Evolutionary conservation across 2,329 filamentous ascomycete genomes (phyloP).

Genomic region (Venturia oleaginea): DNA sequence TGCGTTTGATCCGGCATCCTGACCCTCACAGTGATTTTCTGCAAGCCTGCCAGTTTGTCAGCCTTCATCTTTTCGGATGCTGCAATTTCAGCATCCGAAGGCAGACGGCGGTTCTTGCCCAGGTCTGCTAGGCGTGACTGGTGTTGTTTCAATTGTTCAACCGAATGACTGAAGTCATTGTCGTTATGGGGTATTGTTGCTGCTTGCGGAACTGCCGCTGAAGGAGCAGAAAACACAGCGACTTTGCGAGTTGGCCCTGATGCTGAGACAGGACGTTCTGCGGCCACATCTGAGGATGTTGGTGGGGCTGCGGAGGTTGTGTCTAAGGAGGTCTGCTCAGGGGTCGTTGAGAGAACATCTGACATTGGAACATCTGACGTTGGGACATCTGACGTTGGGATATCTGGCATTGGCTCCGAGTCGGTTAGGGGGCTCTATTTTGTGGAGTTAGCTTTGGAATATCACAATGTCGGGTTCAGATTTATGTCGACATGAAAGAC

Average conservation of each 20-base stretch:
- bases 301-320: conserved; percentile 17
- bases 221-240: conserved; percentile 66
- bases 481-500: background rate
- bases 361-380: too few relatives aligned
- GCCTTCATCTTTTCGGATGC: conserved; percentile 57
- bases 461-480: background rate
- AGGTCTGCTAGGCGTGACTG: conserved; percentile 56
- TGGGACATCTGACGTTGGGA: too few relatives aligned
- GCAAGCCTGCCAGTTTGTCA: conserved; percentile 56
- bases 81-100: conserved; percentile 73
- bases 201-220: conserved; percentile 64
- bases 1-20: conserved; percentile 82
- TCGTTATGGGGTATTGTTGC: conserved; percentile 60
- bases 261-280: conserved; percentile 12
- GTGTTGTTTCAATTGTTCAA: conserved; percentile 66
- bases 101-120: conserved; percentile 65
- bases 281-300: conserved; percentile 23
- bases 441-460: background rate
- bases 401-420: conserved; percentile 1
- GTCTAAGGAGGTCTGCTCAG: conserved; percentile 17
- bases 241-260: conserved; percentile 24
- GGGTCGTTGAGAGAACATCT: conserved; percentile 8
- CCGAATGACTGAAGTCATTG: conserved; percentile 64
- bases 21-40: conserved; percentile 64
- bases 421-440: background rate